Evolutionary conservation across 2,329 filamentous ascomycete species (phyloP), one percentile per base, ranked within the genome.

Genomic region (Escovopsis sp.): DNA sequence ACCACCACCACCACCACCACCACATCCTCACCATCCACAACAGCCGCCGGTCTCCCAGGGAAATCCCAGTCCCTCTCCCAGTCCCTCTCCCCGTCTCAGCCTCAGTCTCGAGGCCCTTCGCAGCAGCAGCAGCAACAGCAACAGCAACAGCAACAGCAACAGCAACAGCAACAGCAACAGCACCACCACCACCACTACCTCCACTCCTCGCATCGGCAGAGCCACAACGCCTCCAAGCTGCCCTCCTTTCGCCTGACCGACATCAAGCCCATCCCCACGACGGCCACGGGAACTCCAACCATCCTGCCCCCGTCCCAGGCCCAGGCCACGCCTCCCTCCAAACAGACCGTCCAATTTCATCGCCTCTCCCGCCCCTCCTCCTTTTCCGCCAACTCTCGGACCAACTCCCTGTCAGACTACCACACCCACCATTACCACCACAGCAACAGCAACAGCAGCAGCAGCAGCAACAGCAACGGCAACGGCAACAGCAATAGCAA

Each of bases 191-290:
- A n/a, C n/a, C n/a, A n/a, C n/a, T n/a, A n/a, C n/a, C n/a, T n/a
- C n/a, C n/a, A n/a, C n/a, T n/a, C n/a, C 21, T 51, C 54, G 31
- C 68, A 71, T 51, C 65, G 68, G 36, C 65, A 66, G 43, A 66
- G 50, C 48, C 62, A 71, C 51, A 70, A 61, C 47, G 63, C 66
- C 27, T 72, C 68, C 41, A 72, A 71, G 45, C 53, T 71, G 43
- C 68, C 69, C 19, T 60, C 67, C 16, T 70, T 66, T 50, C 68
- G 68, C 39, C 68, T 68, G 47, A 63, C 59, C 43, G 67, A 71
- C 52, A 54, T 64, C 36, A 55, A 35, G 35, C 25, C 36, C 33
- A 17, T 39, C 23, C 31, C 41, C 36, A 35, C 39, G 33, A 33
- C 32, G 31, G 31, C 39, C 26, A 38, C 39, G n/a, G 29, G 18